Conservation (phyloP, 164 flowering plant genomes). For the Vitis cinerea region DNA sequence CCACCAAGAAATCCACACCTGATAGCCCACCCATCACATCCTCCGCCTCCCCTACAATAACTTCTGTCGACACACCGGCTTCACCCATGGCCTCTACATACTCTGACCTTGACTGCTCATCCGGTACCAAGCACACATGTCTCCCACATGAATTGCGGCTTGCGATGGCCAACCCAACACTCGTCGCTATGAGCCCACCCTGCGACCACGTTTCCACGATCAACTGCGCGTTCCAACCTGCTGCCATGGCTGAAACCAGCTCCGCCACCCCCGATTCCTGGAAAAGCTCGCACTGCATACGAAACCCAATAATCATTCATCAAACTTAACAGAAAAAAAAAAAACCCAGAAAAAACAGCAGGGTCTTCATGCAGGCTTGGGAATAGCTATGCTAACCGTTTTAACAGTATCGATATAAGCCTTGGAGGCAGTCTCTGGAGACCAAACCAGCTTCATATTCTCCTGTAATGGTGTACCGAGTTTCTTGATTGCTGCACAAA, state of each 20-base stretch:
- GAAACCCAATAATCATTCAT: neutral
- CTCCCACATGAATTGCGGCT: constrained; percentile 57
- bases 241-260: constrained; percentile 49
- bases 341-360: neutral
- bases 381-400: constrained; percentile 36
- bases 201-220: constrained; percentile 59
- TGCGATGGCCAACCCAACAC: constrained; percentile 70
- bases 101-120: constrained; percentile 50
- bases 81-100: constrained; percentile 38
- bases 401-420: constrained; percentile 81
- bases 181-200: constrained; percentile 51
- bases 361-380: neutral
- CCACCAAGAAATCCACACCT: constrained; percentile 81
- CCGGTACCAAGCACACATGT: constrained; percentile 80
- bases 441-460: constrained; percentile 81
- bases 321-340: neutral
- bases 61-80: constrained; percentile 42
- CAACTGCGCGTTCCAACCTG: constrained; percentile 42
- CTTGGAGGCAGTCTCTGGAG: constrained; percentile 72
- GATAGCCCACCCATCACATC: constrained; percentile 44
- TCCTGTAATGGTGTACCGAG: neutral
- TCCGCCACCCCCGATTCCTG: constrained; percentile 42
- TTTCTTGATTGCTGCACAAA: too few relatives aligned
- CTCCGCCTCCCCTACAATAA: constrained; percentile 62
- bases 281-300: constrained; percentile 32